Conservation (phyloP, 495 filamentous ascomycete species). For the Trichoderma virens region DNA sequence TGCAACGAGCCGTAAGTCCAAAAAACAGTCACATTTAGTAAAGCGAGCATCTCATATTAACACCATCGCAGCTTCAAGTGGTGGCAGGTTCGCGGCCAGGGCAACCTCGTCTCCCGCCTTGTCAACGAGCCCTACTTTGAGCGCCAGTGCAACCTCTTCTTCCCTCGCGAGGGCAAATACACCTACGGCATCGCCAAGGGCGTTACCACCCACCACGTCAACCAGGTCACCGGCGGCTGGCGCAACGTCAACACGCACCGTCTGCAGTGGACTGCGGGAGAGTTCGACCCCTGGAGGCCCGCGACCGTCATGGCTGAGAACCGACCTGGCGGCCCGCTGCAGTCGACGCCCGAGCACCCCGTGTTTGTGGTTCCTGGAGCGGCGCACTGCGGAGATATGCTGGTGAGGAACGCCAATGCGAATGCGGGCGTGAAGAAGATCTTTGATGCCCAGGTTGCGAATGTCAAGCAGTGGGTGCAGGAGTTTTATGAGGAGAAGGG, state of each 20-base stretch:
- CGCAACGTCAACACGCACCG: constrained; percentile 45
- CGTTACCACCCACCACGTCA: constrained; percentile 47
- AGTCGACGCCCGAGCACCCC: constrained; percentile 33
- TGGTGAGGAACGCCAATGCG: constrained; percentile 30
- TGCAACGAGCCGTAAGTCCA: constrained; percentile 52
- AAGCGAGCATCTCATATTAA: neutral
- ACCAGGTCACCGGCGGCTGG: constrained; percentile 56
- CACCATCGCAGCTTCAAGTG: constrained; percentile 29
- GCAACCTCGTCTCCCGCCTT: constrained; percentile 48
- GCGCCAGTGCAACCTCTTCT: constrained; percentile 50
- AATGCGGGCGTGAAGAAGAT: constrained; percentile 24
- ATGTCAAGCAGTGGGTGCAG: constrained; percentile 43
- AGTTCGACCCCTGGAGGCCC: constrained; percentile 54
- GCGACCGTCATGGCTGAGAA: constrained; percentile 44
- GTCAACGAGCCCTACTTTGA: constrained; percentile 51
- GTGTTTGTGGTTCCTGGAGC: constrained; percentile 49
- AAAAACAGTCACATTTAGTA: neutral
- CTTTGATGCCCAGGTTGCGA: constrained; percentile 34
- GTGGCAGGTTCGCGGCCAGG: constrained; percentile 45
- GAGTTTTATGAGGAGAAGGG: constrained; percentile 30
- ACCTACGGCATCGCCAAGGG: constrained; percentile 45
- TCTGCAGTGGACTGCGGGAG: constrained; percentile 54
- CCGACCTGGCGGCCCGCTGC: constrained; percentile 47
- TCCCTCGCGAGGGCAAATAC: constrained; percentile 44
- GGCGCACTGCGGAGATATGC: constrained; percentile 44